These are phyloP conservation scores for Populus deltoides DNA, from an alignment of 345 rosid genomes.

Conservation along the genomic window DNA sequence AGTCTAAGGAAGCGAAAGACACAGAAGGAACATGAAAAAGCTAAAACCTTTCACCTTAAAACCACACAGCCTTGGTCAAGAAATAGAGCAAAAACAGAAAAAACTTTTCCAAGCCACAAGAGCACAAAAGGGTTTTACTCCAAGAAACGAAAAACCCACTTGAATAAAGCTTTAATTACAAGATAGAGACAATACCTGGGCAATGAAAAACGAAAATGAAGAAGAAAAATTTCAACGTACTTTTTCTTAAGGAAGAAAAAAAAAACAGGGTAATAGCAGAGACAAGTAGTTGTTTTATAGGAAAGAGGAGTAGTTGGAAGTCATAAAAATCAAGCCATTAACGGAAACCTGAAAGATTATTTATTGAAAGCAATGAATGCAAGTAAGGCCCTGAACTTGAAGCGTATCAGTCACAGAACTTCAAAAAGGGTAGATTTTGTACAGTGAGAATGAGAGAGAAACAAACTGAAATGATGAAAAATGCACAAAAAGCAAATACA, in stretches of 20 bases:
- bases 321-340: slow-evolving; percentile 10
- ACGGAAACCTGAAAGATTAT: slow-evolving; percentile 6
- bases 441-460: background rate
- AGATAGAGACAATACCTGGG: slow-evolving; percentile 6
- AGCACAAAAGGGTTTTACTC: background rate
- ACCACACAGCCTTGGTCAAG: background rate
- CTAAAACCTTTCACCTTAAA: background rate
- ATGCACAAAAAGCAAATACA: background rate
- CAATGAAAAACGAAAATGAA: slow-evolving; percentile 1
- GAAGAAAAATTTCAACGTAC: background rate
- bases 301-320: slow-evolving; percentile 1
- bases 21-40: background rate
- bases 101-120: background rate
- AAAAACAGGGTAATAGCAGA: background rate
- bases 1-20: background rate
- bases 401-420: background rate
- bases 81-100: slow-evolving; percentile 4
- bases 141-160: background rate
- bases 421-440: background rate
- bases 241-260: background rate
- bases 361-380: slow-evolving; percentile 1
- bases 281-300: slow-evolving; percentile 4
- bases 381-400: background rate
- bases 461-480: background rate
- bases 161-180: background rate